A percentile compares a stretch with the other conserved stretches of the same genome.
Conservation (phyloP, 2,329 filamentous ascomycete species). For the Grosmannia serpens region DNA sequence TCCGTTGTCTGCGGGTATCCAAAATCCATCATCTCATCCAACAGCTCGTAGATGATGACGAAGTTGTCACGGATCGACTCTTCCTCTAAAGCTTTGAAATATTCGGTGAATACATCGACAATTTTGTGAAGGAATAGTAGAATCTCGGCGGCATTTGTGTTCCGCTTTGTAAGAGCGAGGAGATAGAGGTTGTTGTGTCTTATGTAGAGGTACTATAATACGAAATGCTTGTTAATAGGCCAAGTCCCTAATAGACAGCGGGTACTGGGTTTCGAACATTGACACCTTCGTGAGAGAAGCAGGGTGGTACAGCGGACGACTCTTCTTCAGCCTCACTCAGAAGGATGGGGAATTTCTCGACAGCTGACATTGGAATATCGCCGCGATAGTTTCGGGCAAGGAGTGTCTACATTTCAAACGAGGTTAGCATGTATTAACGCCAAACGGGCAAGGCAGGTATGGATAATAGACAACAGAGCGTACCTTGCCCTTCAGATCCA, state of each 20-base stretch:
- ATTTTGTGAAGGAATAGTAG: slow-evolving; percentile 96
- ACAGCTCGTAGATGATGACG: slow-evolving; percentile 94
- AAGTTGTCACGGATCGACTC: slow-evolving; percentile 99
- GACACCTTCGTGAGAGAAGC: slow-evolving; percentile 97
- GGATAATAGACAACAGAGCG: slow-evolving; percentile 12
- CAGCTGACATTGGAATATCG: slow-evolving; percentile 97
- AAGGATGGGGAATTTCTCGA: slow-evolving; percentile 93
- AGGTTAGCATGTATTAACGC: background rate
- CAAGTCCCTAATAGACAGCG: background rate
- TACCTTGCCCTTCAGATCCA: slow-evolving; percentile 99
- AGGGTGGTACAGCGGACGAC: slow-evolving; percentile 90
- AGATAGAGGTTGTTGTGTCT: slow-evolving; percentile 98
- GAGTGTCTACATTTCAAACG: slow-evolving; percentile 56
- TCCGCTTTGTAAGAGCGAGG: slow-evolving; percentile 93
- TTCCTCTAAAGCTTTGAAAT: slow-evolving; percentile 98
- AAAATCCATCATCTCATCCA: slow-evolving; percentile 99
- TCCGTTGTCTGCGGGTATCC: slow-evolving; percentile 98
- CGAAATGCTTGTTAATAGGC: background rate
- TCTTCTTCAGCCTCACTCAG: slow-evolving; percentile 98
- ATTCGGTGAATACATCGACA: slow-evolving; percentile 98
- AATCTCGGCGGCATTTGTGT: slow-evolving; percentile 97
- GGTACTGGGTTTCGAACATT: slow-evolving; percentile 47
- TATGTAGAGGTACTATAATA: slow-evolving; percentile 87
- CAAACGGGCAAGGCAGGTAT: background rate
- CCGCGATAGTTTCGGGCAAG: slow-evolving; percentile 96